Evolutionary conservation across 2,329 filamentous ascomycete genomes (phyloP).

Genomic region (Neonectria hederae): DNA sequence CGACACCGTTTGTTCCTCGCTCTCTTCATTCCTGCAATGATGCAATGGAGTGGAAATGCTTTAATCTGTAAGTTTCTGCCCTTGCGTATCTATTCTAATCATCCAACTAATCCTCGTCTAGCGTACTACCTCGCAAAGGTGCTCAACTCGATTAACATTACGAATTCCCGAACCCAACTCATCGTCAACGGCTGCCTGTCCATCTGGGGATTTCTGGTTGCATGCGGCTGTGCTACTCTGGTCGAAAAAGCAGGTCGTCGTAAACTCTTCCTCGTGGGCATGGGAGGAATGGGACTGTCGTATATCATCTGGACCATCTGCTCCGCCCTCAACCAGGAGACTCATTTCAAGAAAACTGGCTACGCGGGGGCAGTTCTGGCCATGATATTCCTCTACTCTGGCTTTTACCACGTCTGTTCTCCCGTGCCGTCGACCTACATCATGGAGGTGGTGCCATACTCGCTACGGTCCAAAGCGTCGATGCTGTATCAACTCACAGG

Average conservation of each 20-base stretch:
- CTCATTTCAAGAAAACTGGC: conserved; percentile 34
- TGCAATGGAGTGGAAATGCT: conserved; percentile 44
- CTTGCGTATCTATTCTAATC: neutral
- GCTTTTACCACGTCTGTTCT: conserved; percentile 47
- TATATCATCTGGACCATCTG: conserved; percentile 54
- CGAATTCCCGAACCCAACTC: conserved; percentile 42
- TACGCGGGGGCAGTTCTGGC: conserved; percentile 58
- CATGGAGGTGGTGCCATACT: conserved; percentile 54
- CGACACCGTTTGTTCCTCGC: conserved; percentile 46
- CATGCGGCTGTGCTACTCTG: conserved; percentile 48
- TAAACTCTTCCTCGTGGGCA: conserved; percentile 50
- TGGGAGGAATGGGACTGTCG: conserved; percentile 48
- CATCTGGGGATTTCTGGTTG: conserved; percentile 50
- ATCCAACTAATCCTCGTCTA: neutral
- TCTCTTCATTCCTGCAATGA: conserved; percentile 42
- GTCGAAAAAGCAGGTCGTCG: conserved; percentile 54
- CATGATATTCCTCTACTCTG: conserved; percentile 40
- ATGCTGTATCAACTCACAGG: conserved; percentile 44
- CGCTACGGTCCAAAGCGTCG: conserved; percentile 42
- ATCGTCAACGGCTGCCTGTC: conserved; percentile 43
- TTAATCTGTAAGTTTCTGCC: conserved; percentile 30
- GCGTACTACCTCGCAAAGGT: conserved; percentile 53
- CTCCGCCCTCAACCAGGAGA: conserved; percentile 48
- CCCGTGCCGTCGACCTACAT: conserved; percentile 56
- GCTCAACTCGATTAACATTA: conserved; percentile 52